Evolutionary conservation across 1,284 basidiomycete genomes (phyloP), one percentile per base, ranked within the genome.

Genomic region (Puccinia sorghi): DNA sequence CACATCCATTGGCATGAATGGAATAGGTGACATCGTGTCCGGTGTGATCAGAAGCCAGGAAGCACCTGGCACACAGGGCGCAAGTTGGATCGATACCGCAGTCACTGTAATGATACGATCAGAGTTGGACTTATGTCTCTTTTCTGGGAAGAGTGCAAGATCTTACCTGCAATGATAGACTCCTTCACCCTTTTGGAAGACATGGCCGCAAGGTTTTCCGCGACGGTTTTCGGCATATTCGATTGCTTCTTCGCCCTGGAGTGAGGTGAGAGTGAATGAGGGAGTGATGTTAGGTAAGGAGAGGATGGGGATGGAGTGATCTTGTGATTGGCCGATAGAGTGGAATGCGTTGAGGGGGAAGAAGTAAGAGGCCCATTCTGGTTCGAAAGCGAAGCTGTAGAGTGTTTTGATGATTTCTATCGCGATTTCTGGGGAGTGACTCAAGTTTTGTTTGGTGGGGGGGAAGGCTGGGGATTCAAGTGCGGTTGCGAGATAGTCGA

Each of bases 1-100:
- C 82, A 37, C 82, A 80, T 3, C 93, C 92, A 11, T 93, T 92
- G 0, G 92, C 91, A 82, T 95, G 92, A 81, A 93, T 92, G 84
- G 93, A 93, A 86, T 95, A 95, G 80, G 91, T 91, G 81, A 96
- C 90, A 81, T 93, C 94, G 86, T 97, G 94, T 50, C 90, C 90
- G 52, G 87, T 86, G 83, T 97, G 94, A 80, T 91, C 88, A 22
- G 91, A 91, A 1, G 91, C 88, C 80, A 92, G 90, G 85, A 94
- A 97, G 85, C 94, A 97, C 67, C 89, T 88, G 2, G 92, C 88
- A 83, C 94, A 97, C 50, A 97, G 87, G 1, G 96, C 92, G 81
- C 92, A 94, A 80, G 91, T 92, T 79, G 93, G 90, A 82, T 96
- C 92, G 79, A 92, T 86, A 0, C 92, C 90, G 84, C 94, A 97